A percentile compares a stretch with the other conserved stretches of the same genome.
These are phyloP conservation scores for Curvularia sp. DNA, from an alignment of 2,329 filamentous ascomycete species.

Conservation along the genomic window DNA sequence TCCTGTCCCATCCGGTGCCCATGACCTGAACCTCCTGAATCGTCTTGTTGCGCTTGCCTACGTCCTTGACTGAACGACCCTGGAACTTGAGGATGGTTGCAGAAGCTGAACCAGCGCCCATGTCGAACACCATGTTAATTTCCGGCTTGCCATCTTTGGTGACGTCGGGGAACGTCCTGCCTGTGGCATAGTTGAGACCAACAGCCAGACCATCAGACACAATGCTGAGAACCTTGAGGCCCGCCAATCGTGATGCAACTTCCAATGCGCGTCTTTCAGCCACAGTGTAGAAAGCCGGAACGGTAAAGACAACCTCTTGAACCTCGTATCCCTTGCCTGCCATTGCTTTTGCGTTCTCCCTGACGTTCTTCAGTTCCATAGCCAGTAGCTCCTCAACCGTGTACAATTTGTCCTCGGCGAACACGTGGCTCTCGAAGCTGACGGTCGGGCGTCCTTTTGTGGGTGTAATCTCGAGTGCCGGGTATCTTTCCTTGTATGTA, in stretches of 20 bases:
- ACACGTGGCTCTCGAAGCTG: slow-evolving; percentile 78
- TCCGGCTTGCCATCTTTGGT: slow-evolving; percentile 86
- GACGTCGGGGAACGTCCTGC: slow-evolving; percentile 83
- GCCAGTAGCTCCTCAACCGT: slow-evolving; percentile 92
- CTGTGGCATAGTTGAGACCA: slow-evolving; percentile 93
- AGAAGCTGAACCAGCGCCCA: slow-evolving; percentile 94
- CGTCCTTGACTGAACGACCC: slow-evolving; percentile 84
- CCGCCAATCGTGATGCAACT: slow-evolving; percentile 84
- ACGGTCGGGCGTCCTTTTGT: slow-evolving; percentile 68
- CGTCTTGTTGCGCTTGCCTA: slow-evolving; percentile 94
- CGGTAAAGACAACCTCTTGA: slow-evolving; percentile 83
- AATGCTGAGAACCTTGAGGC: slow-evolving; percentile 81
- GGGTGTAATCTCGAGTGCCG: slow-evolving; percentile 73
- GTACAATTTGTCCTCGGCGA: slow-evolving; percentile 68
- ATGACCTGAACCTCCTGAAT: slow-evolving; percentile 92
- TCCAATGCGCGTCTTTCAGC: slow-evolving; percentile 89
- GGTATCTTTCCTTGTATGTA: slow-evolving; percentile 78
- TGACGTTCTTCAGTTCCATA: slow-evolving; percentile 94
- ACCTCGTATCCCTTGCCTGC: slow-evolving; percentile 78
- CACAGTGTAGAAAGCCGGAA: slow-evolving; percentile 87
- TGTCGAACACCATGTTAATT: slow-evolving; percentile 92
- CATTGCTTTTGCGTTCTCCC: slow-evolving; percentile 82
- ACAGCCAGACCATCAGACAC: slow-evolving; percentile 92
- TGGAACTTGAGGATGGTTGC: slow-evolving; percentile 91
- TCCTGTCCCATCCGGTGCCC: slow-evolving; percentile 86